Evolutionary conservation across 345 rosid species (phyloP).

Genomic region (Kernera saxatilis): DNA sequence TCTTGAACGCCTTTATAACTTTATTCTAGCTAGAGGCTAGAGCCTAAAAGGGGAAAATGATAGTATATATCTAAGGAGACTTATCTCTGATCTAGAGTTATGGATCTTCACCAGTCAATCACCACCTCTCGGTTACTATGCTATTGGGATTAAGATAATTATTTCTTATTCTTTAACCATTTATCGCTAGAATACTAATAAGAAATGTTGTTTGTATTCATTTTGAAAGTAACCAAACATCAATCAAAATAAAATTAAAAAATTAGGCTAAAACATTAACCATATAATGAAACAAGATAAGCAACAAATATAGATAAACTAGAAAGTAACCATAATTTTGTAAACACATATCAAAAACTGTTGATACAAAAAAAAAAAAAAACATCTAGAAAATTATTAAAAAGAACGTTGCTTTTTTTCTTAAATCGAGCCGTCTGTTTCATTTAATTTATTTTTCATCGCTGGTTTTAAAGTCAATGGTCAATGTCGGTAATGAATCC

Average conservation of each 20-base stretch:
- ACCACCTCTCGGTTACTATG: neutral
- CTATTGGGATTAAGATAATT: neutral
- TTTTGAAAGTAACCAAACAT: neutral
- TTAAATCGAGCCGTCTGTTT: neutral
- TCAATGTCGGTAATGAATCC: neutral
- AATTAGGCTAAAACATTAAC: neutral
- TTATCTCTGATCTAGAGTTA: neutral
- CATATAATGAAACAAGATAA: neutral
- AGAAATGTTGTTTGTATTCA: neutral
- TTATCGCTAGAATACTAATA: neutral
- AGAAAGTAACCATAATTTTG: neutral
- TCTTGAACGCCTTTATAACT: neutral
- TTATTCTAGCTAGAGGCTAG: no score
- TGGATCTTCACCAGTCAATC: neutral
- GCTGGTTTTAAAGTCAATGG: constrained; percentile 2
- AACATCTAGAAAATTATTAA: no score
- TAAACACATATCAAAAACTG: neutral
- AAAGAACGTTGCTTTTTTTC: neutral
- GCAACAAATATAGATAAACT: neutral
- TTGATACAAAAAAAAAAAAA: no score
- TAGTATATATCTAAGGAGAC: no score
- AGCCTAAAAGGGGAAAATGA: no score
- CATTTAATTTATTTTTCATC: neutral
- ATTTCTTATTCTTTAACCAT: neutral
- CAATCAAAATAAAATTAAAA: neutral